phyloP scores from a whole-genome alignment of 768 basidiomycete genomes.

The Leucocoprinus leucothites region DNA sequence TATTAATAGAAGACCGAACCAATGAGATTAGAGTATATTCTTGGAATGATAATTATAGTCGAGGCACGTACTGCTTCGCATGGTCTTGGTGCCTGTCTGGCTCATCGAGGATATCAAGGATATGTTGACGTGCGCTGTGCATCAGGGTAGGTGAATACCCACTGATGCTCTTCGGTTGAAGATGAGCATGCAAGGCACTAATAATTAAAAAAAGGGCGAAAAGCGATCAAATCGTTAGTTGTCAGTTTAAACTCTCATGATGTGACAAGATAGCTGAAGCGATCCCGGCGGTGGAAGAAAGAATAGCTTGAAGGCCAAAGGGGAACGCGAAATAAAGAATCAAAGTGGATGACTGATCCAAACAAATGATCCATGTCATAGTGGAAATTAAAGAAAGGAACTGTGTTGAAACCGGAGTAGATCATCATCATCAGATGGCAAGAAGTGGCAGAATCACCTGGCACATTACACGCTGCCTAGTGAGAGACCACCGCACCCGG shows the following conservation, averaged over 20 bases:
- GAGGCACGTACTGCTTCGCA: slow-evolving; percentile 37
- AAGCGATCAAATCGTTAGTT: neutral
- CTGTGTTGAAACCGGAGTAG: neutral
- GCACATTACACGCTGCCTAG: too few species aligned
- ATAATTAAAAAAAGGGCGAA: too few species aligned
- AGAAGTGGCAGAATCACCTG: neutral
- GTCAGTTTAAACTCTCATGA: too few species aligned
- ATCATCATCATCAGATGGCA: neutral
- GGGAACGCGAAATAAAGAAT: too few species aligned
- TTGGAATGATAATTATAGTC: neutral
- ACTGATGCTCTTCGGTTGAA: slow-evolving; percentile 49
- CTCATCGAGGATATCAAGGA: slow-evolving; percentile 39
- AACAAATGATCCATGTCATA: neutral
- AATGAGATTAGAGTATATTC: neutral
- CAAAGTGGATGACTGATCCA: neutral
- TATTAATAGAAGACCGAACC: neutral
- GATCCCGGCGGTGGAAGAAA: neutral
- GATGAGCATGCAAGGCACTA: slow-evolving; percentile 57
- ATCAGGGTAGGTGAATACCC: slow-evolving; percentile 50
- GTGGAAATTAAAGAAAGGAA: neutral
- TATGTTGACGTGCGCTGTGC: slow-evolving; percentile 38
- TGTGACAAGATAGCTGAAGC: neutral
- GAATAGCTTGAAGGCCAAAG: too few species aligned
- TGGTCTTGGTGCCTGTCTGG: slow-evolving; percentile 52
- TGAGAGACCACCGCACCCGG: too few species aligned